These are phyloP conservation scores for Colletotrichum viniferum DNA, from an alignment of 2,329 filamentous ascomycete genomes.

Conservation along the genomic window DNA sequence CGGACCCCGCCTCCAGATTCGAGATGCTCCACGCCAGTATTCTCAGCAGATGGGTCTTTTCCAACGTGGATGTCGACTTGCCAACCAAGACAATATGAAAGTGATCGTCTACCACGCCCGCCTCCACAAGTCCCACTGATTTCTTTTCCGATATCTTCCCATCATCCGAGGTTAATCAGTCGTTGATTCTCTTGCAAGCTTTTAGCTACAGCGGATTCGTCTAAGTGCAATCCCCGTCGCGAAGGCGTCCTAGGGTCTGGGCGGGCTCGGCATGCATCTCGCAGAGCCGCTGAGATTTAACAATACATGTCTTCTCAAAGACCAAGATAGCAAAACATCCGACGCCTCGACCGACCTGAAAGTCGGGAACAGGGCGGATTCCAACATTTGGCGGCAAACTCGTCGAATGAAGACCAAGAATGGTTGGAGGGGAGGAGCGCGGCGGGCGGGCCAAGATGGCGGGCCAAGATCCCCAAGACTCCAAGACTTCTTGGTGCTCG, in stretches of 20 bases:
- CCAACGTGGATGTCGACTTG: background rate
- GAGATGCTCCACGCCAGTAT: background rate
- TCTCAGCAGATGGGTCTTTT: background rate
- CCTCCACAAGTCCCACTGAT: background rate
- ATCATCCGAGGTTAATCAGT: background rate
- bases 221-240: background rate
- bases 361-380: background rate
- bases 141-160: background rate
- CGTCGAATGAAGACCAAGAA: background rate
- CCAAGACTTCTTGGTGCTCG: slow-evolving; percentile 6
- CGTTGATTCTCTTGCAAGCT: background rate
- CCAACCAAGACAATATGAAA: background rate
- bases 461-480: slow-evolving; percentile 5
- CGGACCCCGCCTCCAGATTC: slow-evolving; percentile 6
- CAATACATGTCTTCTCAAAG: background rate
- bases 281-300: background rate
- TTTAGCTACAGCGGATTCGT: background rate
- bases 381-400: background rate
- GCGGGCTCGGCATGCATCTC: background rate
- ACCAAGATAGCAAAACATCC: background rate
- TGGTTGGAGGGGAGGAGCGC: background rate
- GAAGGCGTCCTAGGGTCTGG: background rate
- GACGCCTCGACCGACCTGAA: background rate
- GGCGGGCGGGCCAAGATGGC: background rate
- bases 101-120: background rate